A percentile compares a stretch with the other conserved stretches of the same genome.
Conservation (phyloP, 306 rosid species). For the Medicago lupulina region DNA sequence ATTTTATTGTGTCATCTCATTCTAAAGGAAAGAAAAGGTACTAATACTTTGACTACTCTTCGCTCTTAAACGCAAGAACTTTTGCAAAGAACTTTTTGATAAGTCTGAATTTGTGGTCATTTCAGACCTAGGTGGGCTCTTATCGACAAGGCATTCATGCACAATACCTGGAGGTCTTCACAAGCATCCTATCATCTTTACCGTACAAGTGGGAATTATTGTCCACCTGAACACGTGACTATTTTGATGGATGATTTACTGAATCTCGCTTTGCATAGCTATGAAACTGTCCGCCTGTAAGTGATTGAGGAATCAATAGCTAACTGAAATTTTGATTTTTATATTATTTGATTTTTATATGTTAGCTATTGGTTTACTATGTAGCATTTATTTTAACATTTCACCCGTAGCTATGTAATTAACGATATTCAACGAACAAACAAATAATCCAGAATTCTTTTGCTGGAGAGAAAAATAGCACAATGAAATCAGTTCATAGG, state of each 20-base stretch:
- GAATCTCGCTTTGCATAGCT: conserved; percentile 80
- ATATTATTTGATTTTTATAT: not conserved
- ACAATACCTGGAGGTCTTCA: conserved; percentile 98
- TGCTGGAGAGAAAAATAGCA: conserved; percentile 27
- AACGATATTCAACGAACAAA: conserved; percentile 24
- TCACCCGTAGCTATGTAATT: conserved; percentile 16
- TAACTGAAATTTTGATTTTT: conserved; percentile 15
- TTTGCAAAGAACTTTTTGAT: conserved; percentile 20
- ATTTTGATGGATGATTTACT: conserved; percentile 85
- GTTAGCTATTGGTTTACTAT: conserved; percentile 11
- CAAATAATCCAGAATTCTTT: conserved; percentile 28
- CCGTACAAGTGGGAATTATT: conserved; percentile 71
- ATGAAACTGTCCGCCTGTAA: conserved; percentile 95
- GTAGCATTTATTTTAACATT: not conserved
- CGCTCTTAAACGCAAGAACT: conserved; percentile 37
- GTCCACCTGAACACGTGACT: conserved; percentile 82
- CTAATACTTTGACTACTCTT: conserved; percentile 26
- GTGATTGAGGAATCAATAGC: conserved; percentile 45
- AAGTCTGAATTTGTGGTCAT: conserved; percentile 31
- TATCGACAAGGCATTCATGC: conserved; percentile 98
- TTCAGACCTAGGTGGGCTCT: conserved; percentile 99
- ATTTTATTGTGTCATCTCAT: conserved; percentile 81
- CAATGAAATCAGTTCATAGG: conserved; percentile 28
- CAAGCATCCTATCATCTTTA: conserved; percentile 91
- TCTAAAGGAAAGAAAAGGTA: conserved; percentile 94